Evolutionary conservation across 2,329 filamentous ascomycete species (phyloP).

Genomic region (Acrocalymma vagum): DNA sequence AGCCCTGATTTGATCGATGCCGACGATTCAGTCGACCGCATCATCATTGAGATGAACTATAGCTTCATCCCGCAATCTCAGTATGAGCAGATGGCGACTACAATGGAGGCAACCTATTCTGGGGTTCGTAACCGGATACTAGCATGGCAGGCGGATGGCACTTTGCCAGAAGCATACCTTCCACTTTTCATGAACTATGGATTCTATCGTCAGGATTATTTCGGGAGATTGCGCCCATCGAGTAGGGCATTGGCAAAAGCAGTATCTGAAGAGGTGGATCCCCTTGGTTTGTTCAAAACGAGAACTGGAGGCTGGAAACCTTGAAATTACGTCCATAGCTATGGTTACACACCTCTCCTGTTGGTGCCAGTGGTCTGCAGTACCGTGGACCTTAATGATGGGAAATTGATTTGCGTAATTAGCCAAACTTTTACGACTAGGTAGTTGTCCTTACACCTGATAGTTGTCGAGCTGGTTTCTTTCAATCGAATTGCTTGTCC

Average conservation of each 20-base stretch:
- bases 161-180: slow-evolving; percentile 51
- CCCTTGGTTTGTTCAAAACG: slow-evolving; percentile 49
- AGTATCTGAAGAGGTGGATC: slow-evolving; percentile 51
- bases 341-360: too few species aligned
- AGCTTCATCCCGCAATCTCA: slow-evolving; percentile 44
- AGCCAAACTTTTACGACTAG: too few species aligned
- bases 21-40: slow-evolving; percentile 50
- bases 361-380: too few species aligned
- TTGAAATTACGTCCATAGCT: too few species aligned
- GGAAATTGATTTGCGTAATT: too few species aligned
- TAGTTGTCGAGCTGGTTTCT: too few species aligned
- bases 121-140: slow-evolving; percentile 48
- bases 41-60: slow-evolving; percentile 57
- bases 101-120: slow-evolving; percentile 48
- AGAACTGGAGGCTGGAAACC: slow-evolving; percentile 55
- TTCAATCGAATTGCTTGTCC: too few species aligned
- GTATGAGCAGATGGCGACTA: slow-evolving; percentile 51
- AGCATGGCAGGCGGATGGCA: slow-evolving; percentile 46
- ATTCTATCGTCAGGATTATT: slow-evolving; percentile 56
- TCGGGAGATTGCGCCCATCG: slow-evolving; percentile 48
- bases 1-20: slow-evolving; percentile 50
- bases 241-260: slow-evolving; percentile 42
- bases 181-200: slow-evolving; percentile 60
- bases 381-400: too few species aligned
- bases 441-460: too few species aligned